Conservation (phyloP, 2,329 filamentous ascomycete species). For the Fusarium penzigii region DNA sequence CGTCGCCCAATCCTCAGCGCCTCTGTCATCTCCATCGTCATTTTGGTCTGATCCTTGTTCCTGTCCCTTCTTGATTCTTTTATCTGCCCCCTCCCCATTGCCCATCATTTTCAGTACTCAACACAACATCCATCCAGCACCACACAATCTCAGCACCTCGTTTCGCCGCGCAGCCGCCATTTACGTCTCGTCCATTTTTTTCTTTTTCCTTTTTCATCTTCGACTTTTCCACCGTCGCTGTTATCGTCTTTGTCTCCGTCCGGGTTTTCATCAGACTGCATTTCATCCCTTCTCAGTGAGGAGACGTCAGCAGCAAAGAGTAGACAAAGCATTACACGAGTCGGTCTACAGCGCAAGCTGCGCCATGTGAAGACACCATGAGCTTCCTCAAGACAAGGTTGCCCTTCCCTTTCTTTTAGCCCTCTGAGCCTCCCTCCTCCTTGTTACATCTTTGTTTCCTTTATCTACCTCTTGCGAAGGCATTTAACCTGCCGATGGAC, state of each 20-base stretch:
- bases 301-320: slow-evolving; percentile 6
- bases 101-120: background rate
- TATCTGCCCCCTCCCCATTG: slow-evolving; percentile 10
- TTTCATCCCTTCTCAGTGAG: slow-evolving; percentile 9
- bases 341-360: slow-evolving; percentile 27
- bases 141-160: slow-evolving; percentile 12
- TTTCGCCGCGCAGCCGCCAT: slow-evolving; percentile 17
- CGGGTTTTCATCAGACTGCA: slow-evolving; percentile 1
- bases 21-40: slow-evolving; percentile 26
- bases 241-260: slow-evolving; percentile 3
- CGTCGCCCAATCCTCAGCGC: slow-evolving; percentile 14
- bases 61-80: slow-evolving; percentile 10
- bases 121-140: background rate
- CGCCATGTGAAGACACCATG: slow-evolving; percentile 41
- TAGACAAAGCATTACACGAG: slow-evolving; percentile 1
- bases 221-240: slow-evolving; percentile 9
- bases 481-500: too few species aligned
- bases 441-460: slow-evolving; percentile 4
- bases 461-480: background rate
- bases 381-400: slow-evolving; percentile 49
- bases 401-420: slow-evolving; percentile 17
- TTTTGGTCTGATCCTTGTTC: slow-evolving; percentile 24
- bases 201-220: background rate
- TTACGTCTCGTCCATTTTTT: background rate
- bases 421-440: background rate